These are phyloP conservation scores for Sungouiella thailandica DNA, from an alignment of 805 yeast species.

Conservation along the genomic window DNA sequence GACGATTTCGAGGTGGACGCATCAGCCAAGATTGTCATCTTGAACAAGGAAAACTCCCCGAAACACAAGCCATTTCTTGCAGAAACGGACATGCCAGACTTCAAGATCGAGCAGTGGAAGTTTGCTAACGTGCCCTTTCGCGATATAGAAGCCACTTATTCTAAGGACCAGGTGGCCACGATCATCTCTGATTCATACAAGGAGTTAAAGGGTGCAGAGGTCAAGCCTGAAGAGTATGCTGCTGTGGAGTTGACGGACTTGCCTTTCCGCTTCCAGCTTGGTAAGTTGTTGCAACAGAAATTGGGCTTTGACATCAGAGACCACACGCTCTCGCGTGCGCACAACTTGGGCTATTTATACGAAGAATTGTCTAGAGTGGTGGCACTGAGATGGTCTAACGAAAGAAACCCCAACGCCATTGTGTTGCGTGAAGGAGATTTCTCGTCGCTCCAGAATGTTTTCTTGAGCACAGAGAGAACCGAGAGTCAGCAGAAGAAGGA, in stretches of 20 bases:
- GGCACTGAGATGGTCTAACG: slow-evolving; percentile 44
- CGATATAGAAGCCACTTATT: slow-evolving; percentile 26
- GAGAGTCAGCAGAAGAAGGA: slow-evolving; percentile 41
- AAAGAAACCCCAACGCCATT: slow-evolving; percentile 72
- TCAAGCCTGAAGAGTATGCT: slow-evolving; percentile 6
- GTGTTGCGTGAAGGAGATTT: slow-evolving; percentile 53
- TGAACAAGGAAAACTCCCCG: slow-evolving; percentile 34
- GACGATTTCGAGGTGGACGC: slow-evolving; percentile 32
- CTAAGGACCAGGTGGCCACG: slow-evolving; percentile 18
- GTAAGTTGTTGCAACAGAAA: slow-evolving; percentile 43
- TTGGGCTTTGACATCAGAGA: slow-evolving; percentile 55
- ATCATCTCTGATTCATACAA: slow-evolving; percentile 24
- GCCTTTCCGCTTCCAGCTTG: slow-evolving; percentile 41
- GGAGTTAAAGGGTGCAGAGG: slow-evolving; percentile 15
- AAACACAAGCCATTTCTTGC: slow-evolving; percentile 19
- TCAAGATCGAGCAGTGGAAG: slow-evolving; percentile 35
- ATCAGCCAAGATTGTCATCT: slow-evolving; percentile 29
- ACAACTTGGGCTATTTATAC: slow-evolving; percentile 35
- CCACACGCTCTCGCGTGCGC: slow-evolving; percentile 38
- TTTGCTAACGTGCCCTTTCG: slow-evolving; percentile 15
- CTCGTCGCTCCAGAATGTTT: slow-evolving; percentile 48
- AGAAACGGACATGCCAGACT: slow-evolving; percentile 30
- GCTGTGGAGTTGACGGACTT: slow-evolving; percentile 30
- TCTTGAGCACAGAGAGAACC: slow-evolving; percentile 47
- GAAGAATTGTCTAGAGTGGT: slow-evolving; percentile 34